Evolutionary conservation across 1,284 basidiomycete species (phyloP), one percentile per base, ranked within the genome.

Genomic region (Austroboletus niveus): DNA sequence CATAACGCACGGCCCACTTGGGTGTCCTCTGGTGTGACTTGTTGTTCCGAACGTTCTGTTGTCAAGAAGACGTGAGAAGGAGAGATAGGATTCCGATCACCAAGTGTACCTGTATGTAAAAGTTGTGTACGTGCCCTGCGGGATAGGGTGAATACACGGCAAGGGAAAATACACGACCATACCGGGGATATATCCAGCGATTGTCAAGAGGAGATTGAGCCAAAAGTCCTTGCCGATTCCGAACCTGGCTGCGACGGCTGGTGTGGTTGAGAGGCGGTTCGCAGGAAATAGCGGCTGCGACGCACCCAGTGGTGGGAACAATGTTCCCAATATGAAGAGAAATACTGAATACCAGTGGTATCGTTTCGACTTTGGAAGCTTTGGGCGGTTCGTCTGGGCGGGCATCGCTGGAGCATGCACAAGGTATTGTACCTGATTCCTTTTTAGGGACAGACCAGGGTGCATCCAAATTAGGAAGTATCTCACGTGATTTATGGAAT

Each of bases 211-310:
- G 17, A 94, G 70, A 70, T 99, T 99, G 63, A 98, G 75, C 80
- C 90, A 95, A 71, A 98, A 96, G 71, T 98, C 96, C 41, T 72
- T 74, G 5, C 93, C 94, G 60, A 98, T 84, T 29, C 96, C 96
- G 72, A 99, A 99, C 52, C 96, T 82, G 29, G 93, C 88, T 31
- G 93, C 91, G 39, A 99, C 94, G 56, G 96, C 96, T 94, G 63
- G 49, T 34, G 20, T 42, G 35, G 30, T 47, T 45, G 51, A 50
- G 49, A 42, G 52, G 52, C 35, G 51, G 44, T 35, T 42, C 39
- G 27, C 32, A 39, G 8, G 44, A 8, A 5, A 11, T 1, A 12
- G 3, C n/a, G 46, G 15, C 38, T 32, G 14, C 47, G 22, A 75
- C 80, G 54, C 45, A 95, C 94, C 93, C 42, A 96, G 76, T 15